Base-by-base conservation (phyloP, 148 eudicot species). In the Diospyros lotus region DNA sequence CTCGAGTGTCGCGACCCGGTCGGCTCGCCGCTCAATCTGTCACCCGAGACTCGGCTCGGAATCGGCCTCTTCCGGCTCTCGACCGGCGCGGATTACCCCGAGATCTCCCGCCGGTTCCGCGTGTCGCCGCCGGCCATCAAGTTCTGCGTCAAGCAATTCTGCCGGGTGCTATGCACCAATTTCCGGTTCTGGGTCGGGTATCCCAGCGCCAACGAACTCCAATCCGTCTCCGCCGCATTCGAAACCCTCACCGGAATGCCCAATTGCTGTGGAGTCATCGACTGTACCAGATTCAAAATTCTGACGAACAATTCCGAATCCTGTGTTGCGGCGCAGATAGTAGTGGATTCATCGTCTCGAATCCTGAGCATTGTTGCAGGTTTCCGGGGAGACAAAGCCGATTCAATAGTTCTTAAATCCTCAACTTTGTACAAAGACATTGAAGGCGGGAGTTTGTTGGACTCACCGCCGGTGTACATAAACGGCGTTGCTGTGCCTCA, bases 1-100 rank as follows among this genome's bases (percentile, higher is more conserved):
- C 92, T 94, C 44, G 97, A 94, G 72, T 91, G 97, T 43, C 97
- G 97, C 38, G 97, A 91, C 88, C 98, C 98, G 65, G 80, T 82
- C 6, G 77, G 69, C 42, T 80, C 85, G 18, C 87, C 88, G 0
- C 73, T 90, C 42, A 72, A 77, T 10, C 80, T 94, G 1, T 61
- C 92, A 0, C 77, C 90, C 28, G 95, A 90, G 51, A 55, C 84
- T 2, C 85, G 97, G 0, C 95, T 94, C 68, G 93, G 91, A 5
- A 87, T 92, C 42, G 98, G 97, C 45, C 80, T 94, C 8, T 90
- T 78, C 55, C 72, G 95, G n/a, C 74, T 94, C 44, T 77, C 87
- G 0, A 82, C 93, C 73, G 98, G 98, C 17, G 85, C 95, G 18
- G 85, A 75, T 74, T 86, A 83, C 81, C 39, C 76, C n/a, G 90